Conservation (phyloP, 768 basidiomycete species). For the Lactifluus volemus region DNA sequence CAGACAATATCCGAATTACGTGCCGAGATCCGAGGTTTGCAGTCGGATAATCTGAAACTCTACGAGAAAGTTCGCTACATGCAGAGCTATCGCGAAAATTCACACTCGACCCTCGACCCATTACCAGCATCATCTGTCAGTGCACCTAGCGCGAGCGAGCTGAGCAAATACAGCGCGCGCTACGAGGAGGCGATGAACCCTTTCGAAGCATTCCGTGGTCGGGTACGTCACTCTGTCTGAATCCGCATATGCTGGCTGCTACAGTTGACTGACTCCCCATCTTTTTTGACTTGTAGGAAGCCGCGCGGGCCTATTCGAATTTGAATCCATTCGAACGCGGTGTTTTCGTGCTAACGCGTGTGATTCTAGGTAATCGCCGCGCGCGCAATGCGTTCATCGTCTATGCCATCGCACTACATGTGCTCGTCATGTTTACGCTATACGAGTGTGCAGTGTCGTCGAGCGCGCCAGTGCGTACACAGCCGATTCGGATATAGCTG, state of each 20-base stretch:
- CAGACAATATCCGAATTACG: slow-evolving; percentile 92
- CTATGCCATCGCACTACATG: slow-evolving; percentile 74
- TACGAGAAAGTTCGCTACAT: slow-evolving; percentile 99
- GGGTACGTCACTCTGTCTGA: slow-evolving; percentile 49
- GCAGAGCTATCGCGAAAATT: slow-evolving; percentile 88
- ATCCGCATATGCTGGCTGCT: too few relatives aligned
- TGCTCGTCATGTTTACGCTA: slow-evolving; percentile 71
- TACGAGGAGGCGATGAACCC: slow-evolving; percentile 99
- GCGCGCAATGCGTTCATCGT: slow-evolving; percentile 84
- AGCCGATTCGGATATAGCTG: slow-evolving; percentile 47
- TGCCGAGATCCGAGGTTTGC: slow-evolving; percentile 82
- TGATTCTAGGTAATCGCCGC: slow-evolving; percentile 81
- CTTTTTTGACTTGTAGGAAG: slow-evolving; percentile 56
- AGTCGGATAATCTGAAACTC: slow-evolving; percentile 92
- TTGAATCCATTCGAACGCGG: slow-evolving; percentile 88
- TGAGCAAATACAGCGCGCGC: slow-evolving; percentile 81
- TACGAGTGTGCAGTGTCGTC: slow-evolving; percentile 59
- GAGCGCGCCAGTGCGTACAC: slow-evolving; percentile 28
- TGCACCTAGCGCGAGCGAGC: slow-evolving; percentile 48
- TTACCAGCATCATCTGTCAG: slow-evolving; percentile 35
- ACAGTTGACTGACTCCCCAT: background rate
- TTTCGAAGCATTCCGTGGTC: slow-evolving; percentile 92
- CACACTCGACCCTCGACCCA: slow-evolving; percentile 57
- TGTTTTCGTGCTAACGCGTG: slow-evolving; percentile 75
- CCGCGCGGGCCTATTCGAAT: slow-evolving; percentile 84